Conservation (phyloP, 2,329 filamentous ascomycete species). For the Monosporascus sp. region DNA sequence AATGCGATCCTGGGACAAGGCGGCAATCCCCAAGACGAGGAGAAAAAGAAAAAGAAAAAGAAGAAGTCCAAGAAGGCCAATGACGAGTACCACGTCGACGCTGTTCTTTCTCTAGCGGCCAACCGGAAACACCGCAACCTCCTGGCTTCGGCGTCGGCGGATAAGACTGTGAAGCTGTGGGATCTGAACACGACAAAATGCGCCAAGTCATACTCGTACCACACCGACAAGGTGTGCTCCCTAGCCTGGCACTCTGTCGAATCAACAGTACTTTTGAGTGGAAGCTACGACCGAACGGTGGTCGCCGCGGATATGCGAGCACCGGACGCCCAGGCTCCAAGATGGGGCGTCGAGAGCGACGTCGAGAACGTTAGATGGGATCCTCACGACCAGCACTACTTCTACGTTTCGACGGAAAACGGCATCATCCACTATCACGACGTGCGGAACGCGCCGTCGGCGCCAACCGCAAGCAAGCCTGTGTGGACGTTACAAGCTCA, state of each 20-base stretch:
- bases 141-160: constrained; percentile 88
- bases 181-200: constrained; percentile 88
- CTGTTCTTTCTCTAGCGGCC: constrained; percentile 83
- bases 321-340: constrained; percentile 72
- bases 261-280: constrained; percentile 82
- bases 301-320: constrained; percentile 96
- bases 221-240: constrained; percentile 97
- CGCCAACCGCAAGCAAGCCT: constrained; percentile 71
- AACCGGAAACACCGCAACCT: constrained; percentile 94
- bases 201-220: constrained; percentile 91
- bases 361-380: constrained; percentile 93
- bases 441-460: constrained; percentile 67
- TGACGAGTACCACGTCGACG: constrained; percentile 88
- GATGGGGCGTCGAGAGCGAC: constrained; percentile 93
- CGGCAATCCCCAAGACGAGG: constrained; percentile 45
- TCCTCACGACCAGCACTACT: constrained; percentile 85
- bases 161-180: constrained; percentile 97
- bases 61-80: constrained; percentile 88
- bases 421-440: constrained; percentile 93
- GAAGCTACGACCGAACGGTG: constrained; percentile 90
- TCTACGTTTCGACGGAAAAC: constrained; percentile 91
- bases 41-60: constrained; percentile 76
- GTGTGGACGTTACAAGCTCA: constrained; percentile 96
- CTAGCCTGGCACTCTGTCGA: constrained; percentile 88
- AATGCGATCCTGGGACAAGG: constrained; percentile 89